Evolutionary conservation across 495 filamentous ascomycete species (phyloP).

Genomic region (Margaritispora aquatica): DNA sequence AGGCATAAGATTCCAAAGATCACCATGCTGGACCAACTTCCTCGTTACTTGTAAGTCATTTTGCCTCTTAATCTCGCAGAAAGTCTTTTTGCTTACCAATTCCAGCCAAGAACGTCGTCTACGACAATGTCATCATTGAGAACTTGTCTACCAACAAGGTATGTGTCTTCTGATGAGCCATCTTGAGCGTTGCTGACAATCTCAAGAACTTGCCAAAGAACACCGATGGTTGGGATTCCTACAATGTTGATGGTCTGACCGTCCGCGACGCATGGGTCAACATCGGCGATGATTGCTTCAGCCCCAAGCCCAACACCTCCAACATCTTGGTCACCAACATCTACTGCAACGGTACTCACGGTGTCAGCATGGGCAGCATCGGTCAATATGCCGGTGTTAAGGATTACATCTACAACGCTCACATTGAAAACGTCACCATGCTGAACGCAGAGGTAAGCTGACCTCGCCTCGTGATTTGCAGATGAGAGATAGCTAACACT

Average conservation of each 20-base stretch:
- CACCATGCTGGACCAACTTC: slow-evolving; percentile 37
- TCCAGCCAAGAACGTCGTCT: slow-evolving; percentile 44
- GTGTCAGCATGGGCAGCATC: slow-evolving; percentile 38
- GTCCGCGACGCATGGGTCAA: slow-evolving; percentile 30
- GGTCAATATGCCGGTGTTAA: slow-evolving; percentile 44
- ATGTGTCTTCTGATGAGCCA: slow-evolving; percentile 33
- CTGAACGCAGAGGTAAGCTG: slow-evolving; percentile 37
- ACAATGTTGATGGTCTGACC: slow-evolving; percentile 27
- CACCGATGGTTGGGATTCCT: slow-evolving; percentile 36
- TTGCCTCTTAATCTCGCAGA: slow-evolving; percentile 33
- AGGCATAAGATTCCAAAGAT: slow-evolving; percentile 31
- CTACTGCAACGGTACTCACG: slow-evolving; percentile 24
- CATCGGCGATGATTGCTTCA: slow-evolving; percentile 38
- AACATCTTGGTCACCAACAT: slow-evolving; percentile 32
- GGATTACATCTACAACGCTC: slow-evolving; percentile 34
- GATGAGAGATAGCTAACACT: not conserved
- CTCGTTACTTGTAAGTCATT: slow-evolving; percentile 33
- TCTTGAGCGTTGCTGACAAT: slow-evolving; percentile 23
- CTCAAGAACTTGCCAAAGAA: slow-evolving; percentile 19
- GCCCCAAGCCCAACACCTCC: slow-evolving; percentile 35
- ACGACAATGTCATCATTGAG: slow-evolving; percentile 39
- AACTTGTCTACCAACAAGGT: slow-evolving; percentile 30
- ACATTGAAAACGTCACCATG: slow-evolving; percentile 34
- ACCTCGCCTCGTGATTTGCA: not conserved
- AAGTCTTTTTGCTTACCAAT: slow-evolving; percentile 33